These are phyloP conservation scores for Salix koriyanagi DNA, from an alignment of 345 rosid genomes.

Conservation along the genomic window DNA sequence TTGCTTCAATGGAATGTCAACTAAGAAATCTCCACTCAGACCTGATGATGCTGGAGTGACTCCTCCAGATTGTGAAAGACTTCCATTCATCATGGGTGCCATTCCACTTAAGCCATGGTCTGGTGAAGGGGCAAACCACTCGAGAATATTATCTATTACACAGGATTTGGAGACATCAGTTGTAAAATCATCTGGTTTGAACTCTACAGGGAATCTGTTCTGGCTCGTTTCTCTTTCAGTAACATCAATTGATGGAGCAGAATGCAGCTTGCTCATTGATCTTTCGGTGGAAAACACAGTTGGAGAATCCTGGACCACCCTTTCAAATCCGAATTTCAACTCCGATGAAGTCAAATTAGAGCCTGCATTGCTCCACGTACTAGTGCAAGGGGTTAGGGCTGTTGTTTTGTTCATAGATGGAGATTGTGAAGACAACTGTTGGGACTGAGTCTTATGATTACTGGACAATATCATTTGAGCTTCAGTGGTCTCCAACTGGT, in stretches of 20 bases:
- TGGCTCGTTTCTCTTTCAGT: slow-evolving; percentile 16
- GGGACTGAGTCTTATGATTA: slow-evolving; percentile 8
- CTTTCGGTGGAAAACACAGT: slow-evolving; percentile 6
- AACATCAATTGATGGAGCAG: slow-evolving; percentile 7
- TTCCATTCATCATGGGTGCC: slow-evolving; percentile 11
- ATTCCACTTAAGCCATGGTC: slow-evolving; percentile 23
- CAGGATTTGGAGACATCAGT: slow-evolving; percentile 42
- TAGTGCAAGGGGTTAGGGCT: slow-evolving; percentile 29
- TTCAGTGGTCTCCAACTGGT: slow-evolving; percentile 2
- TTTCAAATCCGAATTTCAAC: slow-evolving; percentile 22
- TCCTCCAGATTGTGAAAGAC: slow-evolving; percentile 25
- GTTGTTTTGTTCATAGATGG: slow-evolving; percentile 16
- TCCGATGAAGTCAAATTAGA: slow-evolving; percentile 43
- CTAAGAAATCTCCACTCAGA: slow-evolving; percentile 14
- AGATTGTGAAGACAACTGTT: slow-evolving; percentile 5
- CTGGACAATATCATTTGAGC: slow-evolving; percentile 9
- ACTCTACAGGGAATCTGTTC: slow-evolving; percentile 31
- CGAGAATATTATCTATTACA: slow-evolving; percentile 45
- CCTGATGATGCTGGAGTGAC: slow-evolving; percentile 20
- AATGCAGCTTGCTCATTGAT: slow-evolving; percentile 8
- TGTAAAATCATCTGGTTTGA: slow-evolving; percentile 34
- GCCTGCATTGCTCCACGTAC: slow-evolving; percentile 38
- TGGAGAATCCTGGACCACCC: background rate
- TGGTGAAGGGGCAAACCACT: slow-evolving; percentile 47
- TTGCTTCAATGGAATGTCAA: slow-evolving; percentile 20